phyloP scores from a whole-genome alignment of 139 green algal genomes.

The Desmodesmus armatus region DNA sequence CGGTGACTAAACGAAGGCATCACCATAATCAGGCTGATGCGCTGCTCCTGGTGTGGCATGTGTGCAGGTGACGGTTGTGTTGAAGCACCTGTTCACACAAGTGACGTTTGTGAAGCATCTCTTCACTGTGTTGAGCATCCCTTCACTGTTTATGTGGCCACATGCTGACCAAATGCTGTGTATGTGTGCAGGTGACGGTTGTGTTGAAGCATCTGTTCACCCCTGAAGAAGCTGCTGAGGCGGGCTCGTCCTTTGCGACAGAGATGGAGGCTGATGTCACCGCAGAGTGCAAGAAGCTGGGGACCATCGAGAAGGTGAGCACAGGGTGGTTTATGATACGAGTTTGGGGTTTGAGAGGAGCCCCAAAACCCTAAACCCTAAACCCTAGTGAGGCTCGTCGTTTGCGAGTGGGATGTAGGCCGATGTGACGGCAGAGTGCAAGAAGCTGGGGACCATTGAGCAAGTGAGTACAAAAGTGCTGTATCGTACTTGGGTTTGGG shows the following conservation, averaged over 20 bases:
- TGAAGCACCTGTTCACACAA: not conserved
- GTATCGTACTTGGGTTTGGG: not conserved
- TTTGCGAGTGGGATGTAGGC: slow-evolving; percentile 79
- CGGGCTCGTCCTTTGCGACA: slow-evolving; percentile 4
- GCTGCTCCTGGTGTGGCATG: not conserved
- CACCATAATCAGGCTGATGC: too few relatives aligned
- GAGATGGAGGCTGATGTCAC: slow-evolving; percentile 91
- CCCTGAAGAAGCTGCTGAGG: slow-evolving; percentile 37
- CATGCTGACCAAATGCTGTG: too few relatives aligned
- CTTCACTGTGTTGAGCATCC: too few relatives aligned
- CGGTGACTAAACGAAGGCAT: too few relatives aligned
- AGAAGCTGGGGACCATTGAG: slow-evolving; percentile 87
- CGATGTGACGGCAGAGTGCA: slow-evolving; percentile 84
- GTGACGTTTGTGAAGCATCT: too few relatives aligned
- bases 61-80: not conserved
- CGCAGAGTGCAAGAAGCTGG: slow-evolving; percentile 85
- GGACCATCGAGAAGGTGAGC: slow-evolving; percentile 82
- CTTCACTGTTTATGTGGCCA: too few relatives aligned
- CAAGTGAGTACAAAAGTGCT: slow-evolving; percentile 62
- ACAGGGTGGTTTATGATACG: not conserved
- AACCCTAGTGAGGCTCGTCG: too few relatives aligned
- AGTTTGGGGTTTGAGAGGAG: too few relatives aligned
- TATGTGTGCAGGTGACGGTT: slow-evolving; percentile 77
- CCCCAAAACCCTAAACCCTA: too few relatives aligned
- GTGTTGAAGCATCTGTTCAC: slow-evolving; percentile 92